Evolutionary conservation across 2,329 filamentous ascomycete genomes (phyloP).

Genomic region (Claviceps monticola): DNA sequence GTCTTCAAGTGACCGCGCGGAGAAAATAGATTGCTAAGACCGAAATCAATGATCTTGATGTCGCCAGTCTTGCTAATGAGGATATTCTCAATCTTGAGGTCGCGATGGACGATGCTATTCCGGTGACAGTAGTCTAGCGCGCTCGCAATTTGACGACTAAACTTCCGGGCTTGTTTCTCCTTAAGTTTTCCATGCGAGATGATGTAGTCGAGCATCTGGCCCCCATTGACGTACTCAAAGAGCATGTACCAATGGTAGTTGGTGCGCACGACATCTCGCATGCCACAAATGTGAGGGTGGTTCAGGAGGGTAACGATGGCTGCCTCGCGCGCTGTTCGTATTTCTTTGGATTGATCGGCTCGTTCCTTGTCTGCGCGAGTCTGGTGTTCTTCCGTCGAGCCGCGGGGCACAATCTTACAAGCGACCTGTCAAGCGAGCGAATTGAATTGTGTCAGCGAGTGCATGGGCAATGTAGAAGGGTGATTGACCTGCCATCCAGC

Average conservation of each 20-base stretch:
- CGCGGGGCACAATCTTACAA: constrained; percentile 91
- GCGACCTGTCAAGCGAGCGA: constrained; percentile 44
- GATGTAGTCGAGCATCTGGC: constrained; percentile 99
- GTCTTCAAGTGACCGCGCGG: constrained; percentile 80
- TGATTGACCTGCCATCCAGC: neutral
- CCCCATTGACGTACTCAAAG: constrained; percentile 96
- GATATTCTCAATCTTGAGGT: constrained; percentile 98
- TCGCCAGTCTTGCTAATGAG: constrained; percentile 97
- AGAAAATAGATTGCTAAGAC: constrained; percentile 88
- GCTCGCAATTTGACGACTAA: constrained; percentile 92
- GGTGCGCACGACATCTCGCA: constrained; percentile 88
- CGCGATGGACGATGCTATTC: constrained; percentile 95
- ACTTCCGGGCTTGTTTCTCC: constrained; percentile 96
- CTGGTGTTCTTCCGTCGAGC: constrained; percentile 72
- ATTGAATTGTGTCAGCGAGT: neutral
- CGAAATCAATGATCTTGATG: constrained; percentile 99
- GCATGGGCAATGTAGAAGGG: neutral
- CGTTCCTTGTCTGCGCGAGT: constrained; percentile 64
- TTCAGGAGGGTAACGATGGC: constrained; percentile 90
- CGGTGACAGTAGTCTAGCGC: constrained; percentile 94
- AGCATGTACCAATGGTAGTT: constrained; percentile 99
- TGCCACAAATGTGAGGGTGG: constrained; percentile 90
- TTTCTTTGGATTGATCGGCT: constrained; percentile 91
- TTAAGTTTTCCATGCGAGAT: constrained; percentile 95
- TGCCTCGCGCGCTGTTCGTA: constrained; percentile 85